A percentile compares a stretch with the other conserved stretches of the same genome.
These are phyloP conservation scores for Cercospora sp. DNA, from an alignment of 2,329 filamentous ascomycete species.

Conservation along the genomic window DNA sequence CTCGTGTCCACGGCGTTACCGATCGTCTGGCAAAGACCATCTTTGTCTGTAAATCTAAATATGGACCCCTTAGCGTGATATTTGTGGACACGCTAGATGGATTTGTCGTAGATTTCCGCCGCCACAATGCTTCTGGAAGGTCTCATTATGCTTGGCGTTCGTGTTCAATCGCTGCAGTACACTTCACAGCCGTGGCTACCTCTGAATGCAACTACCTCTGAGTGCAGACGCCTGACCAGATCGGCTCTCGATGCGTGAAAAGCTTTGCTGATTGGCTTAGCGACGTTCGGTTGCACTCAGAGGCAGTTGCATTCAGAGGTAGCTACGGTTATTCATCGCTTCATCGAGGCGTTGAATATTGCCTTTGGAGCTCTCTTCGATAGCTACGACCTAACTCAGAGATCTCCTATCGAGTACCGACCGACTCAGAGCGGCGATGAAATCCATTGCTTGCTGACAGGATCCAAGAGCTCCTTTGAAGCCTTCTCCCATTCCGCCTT, in stretches of 20 bases:
- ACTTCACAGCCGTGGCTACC: too few species aligned
- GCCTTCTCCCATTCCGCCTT: conserved; percentile 32
- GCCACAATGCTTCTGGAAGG: not conserved
- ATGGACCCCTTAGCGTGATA: too few species aligned
- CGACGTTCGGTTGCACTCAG: too few species aligned
- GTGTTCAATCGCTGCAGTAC: not conserved
- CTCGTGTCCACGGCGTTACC: too few species aligned
- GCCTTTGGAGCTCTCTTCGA: not conserved
- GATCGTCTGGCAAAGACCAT: too few species aligned
- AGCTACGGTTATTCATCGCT: not conserved
- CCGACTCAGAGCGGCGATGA: conserved; percentile 9
- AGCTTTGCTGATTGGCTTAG: too few species aligned
- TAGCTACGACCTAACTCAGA: not conserved
- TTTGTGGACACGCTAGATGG: not conserved
- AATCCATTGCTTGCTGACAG: conserved; percentile 36
- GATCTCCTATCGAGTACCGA: not conserved
- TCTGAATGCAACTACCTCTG: too few species aligned
- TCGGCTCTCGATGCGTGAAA: too few species aligned
- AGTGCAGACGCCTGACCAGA: too few species aligned
- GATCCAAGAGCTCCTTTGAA: conserved; percentile 29
- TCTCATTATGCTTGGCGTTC: not conserved
- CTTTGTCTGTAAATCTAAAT: too few species aligned
- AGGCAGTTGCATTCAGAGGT: too few species aligned
- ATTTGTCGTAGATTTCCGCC: not conserved
- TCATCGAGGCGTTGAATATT: not conserved